A percentile compares a stretch with the other conserved stretches of the same genome.
Evolutionary conservation across 1,284 basidiomycete genomes (phyloP).

Genomic region (Thecaphora frezii): DNA sequence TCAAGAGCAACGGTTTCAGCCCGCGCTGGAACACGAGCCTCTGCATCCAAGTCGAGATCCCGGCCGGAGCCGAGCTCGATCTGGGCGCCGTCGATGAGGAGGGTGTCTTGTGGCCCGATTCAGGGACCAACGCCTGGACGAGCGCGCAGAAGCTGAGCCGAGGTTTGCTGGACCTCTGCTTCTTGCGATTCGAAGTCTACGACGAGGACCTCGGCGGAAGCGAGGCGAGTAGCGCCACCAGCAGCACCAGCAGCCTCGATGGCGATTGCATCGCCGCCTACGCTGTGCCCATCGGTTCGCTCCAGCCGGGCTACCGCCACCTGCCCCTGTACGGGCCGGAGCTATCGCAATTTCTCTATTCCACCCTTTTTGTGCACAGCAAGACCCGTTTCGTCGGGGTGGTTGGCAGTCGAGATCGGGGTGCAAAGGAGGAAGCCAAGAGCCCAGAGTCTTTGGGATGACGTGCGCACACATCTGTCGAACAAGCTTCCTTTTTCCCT

Average conservation of each 20-base stretch:
- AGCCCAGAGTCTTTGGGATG: too few relatives aligned
- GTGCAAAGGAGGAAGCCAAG: too few relatives aligned
- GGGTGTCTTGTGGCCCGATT: not conserved
- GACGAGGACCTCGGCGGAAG: slow-evolving; percentile 30
- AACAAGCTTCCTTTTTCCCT: too few relatives aligned
- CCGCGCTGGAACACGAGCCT: slow-evolving; percentile 48
- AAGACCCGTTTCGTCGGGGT: slow-evolving; percentile 30
- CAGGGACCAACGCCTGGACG: not conserved
- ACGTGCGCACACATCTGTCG: too few relatives aligned
- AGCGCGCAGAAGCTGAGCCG: slow-evolving; percentile 26
- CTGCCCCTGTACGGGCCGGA: slow-evolving; percentile 52
- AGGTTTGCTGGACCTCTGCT: slow-evolving; percentile 54
- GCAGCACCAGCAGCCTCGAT: slow-evolving; percentile 18
- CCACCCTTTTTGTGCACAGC: slow-evolving; percentile 52
- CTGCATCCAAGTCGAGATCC: slow-evolving; percentile 43
- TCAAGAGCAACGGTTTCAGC: slow-evolving; percentile 51
- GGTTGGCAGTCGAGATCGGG: slow-evolving; percentile 11
- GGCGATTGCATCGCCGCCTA: slow-evolving; percentile 36
- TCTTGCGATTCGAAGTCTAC: slow-evolving; percentile 52
- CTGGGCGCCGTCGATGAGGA: slow-evolving; percentile 6
- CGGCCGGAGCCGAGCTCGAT: slow-evolving; percentile 28
- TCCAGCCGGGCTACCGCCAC: slow-evolving; percentile 51
- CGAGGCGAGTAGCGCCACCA: not conserved
- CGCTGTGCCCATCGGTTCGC: slow-evolving; percentile 24
- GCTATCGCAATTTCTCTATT: slow-evolving; percentile 49